Base-by-base conservation (phyloP, 306 rosid species). In the Senna tora region DNA sequence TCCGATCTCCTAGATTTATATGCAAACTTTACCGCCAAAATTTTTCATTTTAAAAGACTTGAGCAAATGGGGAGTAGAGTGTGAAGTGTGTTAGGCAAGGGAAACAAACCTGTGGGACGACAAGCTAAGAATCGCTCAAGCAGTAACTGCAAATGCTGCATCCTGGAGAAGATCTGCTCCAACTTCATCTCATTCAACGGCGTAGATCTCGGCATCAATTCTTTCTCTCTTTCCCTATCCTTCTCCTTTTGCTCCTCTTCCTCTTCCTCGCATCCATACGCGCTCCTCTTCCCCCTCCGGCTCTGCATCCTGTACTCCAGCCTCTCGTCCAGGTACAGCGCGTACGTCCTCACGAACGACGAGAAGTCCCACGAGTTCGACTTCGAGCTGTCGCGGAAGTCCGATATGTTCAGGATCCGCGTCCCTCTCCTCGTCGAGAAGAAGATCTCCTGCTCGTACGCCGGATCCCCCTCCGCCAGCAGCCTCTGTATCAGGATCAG, bases 391-490 rank as follows among this genome's bases (percentile, higher is more conserved):
- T 95, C 96, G 0, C 92, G 78, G 55, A 94, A 94, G 80, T 94
- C 97, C 3, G 97, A 87, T 95, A 94, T 77, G 85, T 94, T 94
- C 38, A 94, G 87, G 49, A 94, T 81, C 16, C 99, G 86, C 15
- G 97, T 94, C 1, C 99, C 99, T 0, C 91, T 89, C 7, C 99
- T 77, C 0, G 99, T 94, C 5, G 99, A 87, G 67, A 94, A 94
- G 78, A 91, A 94, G 13, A 94, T 86, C 59, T 94, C 99, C 32
- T 91, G 96, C 71, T 94, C 98, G n/a, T 91, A 94, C 0, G 98
- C 98, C 0, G 97, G 98, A 71, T 94, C 98, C 0, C 98, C 98
- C 22, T 94, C 98, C 3, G 79, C 39, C 1, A 94, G 34, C 17
- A 94, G 75, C 42, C 98, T 78, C 33, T 94, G 97, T 39, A 94